These are phyloP conservation scores for Mucuna pruriens DNA, from an alignment of 306 rosid genomes.

Conservation along the genomic window DNA sequence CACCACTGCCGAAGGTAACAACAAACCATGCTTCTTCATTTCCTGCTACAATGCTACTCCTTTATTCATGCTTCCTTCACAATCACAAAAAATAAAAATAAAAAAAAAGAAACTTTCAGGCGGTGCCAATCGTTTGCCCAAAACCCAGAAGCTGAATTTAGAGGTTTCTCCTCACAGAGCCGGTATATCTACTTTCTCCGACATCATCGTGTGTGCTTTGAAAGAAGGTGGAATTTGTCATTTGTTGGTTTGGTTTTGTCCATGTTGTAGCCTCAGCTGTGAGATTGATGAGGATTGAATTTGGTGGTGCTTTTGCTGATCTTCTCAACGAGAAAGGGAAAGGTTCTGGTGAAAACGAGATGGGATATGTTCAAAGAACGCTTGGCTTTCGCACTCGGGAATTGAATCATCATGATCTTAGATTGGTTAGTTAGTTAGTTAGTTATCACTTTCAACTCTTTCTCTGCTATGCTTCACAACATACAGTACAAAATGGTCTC, in stretches of 20 bases:
- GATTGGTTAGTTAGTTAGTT: conserved; percentile 57
- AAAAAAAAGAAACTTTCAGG: conserved; percentile 50
- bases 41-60: conserved; percentile 4
- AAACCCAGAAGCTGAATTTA: conserved; percentile 68
- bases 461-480: conserved; percentile 20
- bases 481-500: neutral
- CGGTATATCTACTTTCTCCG: conserved; percentile 47
- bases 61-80: conserved; percentile 20
- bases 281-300: conserved; percentile 87
- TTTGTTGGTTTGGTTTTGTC: neutral
- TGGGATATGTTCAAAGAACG: conserved; percentile 86
- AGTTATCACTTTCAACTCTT: conserved; percentile 20
- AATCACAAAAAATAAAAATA: neutral
- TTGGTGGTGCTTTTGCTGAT: conserved; percentile 96
- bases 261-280: conserved; percentile 69
- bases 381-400: conserved; percentile 82
- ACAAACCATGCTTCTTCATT: conserved; percentile 24
- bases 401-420: conserved; percentile 77
- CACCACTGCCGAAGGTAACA: conserved; percentile 56
- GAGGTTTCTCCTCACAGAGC: conserved; percentile 95
- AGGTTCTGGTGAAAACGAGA: conserved; percentile 94
- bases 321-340: conserved; percentile 93
- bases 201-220: neutral
- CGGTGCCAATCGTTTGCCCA: conserved; percentile 40
- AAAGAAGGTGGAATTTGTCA: neutral